phyloP scores from a whole-genome alignment of 257 asterid species.

The Nicotiana obtusifolia region DNA sequence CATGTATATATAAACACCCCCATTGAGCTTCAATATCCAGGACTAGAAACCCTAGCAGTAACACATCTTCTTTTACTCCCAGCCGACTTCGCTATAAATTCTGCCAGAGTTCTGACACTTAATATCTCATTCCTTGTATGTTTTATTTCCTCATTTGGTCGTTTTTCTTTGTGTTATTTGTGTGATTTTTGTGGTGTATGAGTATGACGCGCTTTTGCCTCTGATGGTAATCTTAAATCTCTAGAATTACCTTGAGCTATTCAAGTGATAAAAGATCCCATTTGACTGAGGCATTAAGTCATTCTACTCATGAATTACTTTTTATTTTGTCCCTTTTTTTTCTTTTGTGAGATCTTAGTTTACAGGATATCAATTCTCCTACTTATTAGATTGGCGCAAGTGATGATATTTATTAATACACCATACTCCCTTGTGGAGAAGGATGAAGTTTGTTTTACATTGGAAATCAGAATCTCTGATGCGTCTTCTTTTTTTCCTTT shows the following conservation, averaged over 20 bases:
- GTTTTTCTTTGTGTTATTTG: not conserved
- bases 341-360: not conserved
- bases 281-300: no score
- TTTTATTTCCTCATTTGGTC: no score
- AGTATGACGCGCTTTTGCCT: no score
- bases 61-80: not conserved
- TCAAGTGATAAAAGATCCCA: not conserved
- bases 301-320: no score
- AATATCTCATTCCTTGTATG: no score
- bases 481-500: not conserved
- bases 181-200: not conserved
- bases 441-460: slow-evolving; percentile 21
- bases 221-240: not conserved
- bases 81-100: not conserved
- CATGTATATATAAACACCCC: not conserved
- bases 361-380: not conserved
- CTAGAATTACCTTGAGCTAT: not conserved
- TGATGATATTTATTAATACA: slow-evolving; percentile 17
- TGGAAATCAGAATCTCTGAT: slow-evolving; percentile 68
- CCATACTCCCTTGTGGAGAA: slow-evolving; percentile 37
- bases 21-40: not conserved
- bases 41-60: not conserved
- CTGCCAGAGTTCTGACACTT: not conserved
- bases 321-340: no score
- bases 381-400: slow-evolving; percentile 14